Base-by-base conservation (phyloP, 2,329 filamentous ascomycete genomes). In the Zopfia rhizophila region DNA sequence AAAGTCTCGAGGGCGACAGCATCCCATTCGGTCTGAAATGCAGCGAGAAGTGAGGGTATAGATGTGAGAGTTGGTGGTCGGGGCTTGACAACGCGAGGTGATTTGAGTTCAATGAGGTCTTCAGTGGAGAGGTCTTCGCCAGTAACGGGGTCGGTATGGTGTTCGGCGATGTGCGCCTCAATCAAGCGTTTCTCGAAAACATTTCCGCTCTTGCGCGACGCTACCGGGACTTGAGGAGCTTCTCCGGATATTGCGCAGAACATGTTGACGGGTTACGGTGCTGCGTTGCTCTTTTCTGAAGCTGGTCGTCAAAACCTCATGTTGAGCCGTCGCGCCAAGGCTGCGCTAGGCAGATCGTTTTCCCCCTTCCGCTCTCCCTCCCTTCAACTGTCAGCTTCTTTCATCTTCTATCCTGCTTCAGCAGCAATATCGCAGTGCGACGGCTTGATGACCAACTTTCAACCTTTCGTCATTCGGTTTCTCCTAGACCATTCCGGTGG, bases 1-100 rank as follows among this genome's bases (percentile, higher is more conserved):
- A 91, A 97, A 38, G 91, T 90, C 76, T 99, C 94, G 24, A 97
- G 79, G 10, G 93, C 90, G 31, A 97, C 78, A 7, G 92, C 88
- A 70, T 99, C 94, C 94, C 94, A 99, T 80, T 99, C 94, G 72
- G 96, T 96, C 72, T 99, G 94, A 72, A 99, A 97, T 27, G 92
- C 89, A 37, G 90, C 89, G 44, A 99, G 88, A 44, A 99, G 84
- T 13, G 94, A 91, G 16, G 94, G 94, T 67, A 99, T 96, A 25
- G 94, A 99, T 42, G 94, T 97, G 63, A 97, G 85, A 23, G 91
- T 92, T 22, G 94, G 93, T 47, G 94, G 92, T 65, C 94, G 85
- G 38, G 94, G 93, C 61, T 89, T 89, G 52, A 97, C 90, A 60
- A 91, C 83, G 75, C 88, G 87, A 60, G 89, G 82, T 48, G 90